Evolutionary conservation across 2,329 filamentous ascomycete genomes (phyloP), one percentile per base, ranked within the genome.

Genomic region (Pseudogymnoascus sp.): DNA sequence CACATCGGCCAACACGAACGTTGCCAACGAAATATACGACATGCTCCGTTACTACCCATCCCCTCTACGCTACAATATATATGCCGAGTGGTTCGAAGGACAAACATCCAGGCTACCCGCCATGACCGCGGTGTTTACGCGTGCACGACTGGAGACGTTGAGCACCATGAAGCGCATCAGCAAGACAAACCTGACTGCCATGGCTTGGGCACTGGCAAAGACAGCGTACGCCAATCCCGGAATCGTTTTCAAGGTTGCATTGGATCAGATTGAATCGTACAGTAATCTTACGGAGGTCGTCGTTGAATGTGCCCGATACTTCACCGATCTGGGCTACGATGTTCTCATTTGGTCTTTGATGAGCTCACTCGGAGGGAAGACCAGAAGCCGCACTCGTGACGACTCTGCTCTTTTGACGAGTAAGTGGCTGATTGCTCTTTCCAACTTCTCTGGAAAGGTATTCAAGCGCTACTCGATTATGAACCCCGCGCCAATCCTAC

Each of bases 201-300:
- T 96, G 85, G 91, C 92, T 57, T 87, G 92, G 70, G 85, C 87
- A 37, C 81, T 99, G 30, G 92, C 93, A 7, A 97, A 97, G 74
- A 89, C 92, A n/a, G 91, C 92, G 25, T 89, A 91, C 68, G 87
- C 91, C 1, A 94, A 91, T 43, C 95, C 94, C 1, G 93, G 93
- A 25, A 82, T 96, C 61, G 92, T 97, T 22, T 96, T 97, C 76
- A 86, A 86, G 68, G 89, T 93, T 61, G 91, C 92, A 6, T 84
- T 99, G 62, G 87, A 87, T 64, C 92, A 97, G 73, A 90, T 97
- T 62, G 92, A 99, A 73, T 87, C 89, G 0, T 99, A 99, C 72
- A 89, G 89, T 71, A 99, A 97, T 71, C 82, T 99, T 63, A 96
- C 96, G 61, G 90, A 96, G 64, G 90, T 91, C 4, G 90, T 99